A percentile compares a stretch with the other conserved stretches of the same genome.
Evolutionary conservation across 2,329 filamentous ascomycete genomes (phyloP).

Genomic region (Fusarium keratoplasticum): DNA sequence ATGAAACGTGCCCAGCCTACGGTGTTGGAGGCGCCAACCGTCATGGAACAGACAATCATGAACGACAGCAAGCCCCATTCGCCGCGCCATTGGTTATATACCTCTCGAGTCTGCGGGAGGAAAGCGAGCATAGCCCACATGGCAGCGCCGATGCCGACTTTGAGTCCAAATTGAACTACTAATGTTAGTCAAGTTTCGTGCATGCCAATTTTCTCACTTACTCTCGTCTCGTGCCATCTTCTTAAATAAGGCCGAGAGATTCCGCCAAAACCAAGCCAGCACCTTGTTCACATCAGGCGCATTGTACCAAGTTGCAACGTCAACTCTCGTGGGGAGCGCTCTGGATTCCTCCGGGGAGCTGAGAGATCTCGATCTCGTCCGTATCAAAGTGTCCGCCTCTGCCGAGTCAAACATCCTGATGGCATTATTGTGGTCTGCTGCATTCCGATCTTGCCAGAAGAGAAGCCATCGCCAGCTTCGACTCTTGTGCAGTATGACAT

Average conservation of each 20-base stretch:
- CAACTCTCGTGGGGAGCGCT: neutral
- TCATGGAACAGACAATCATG: slow-evolving; percentile 99
- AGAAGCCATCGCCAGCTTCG: slow-evolving; percentile 85
- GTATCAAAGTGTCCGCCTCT: slow-evolving; percentile 34
- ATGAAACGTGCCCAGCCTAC: slow-evolving; percentile 87
- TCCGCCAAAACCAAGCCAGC: slow-evolving; percentile 34
- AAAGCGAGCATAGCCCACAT: slow-evolving; percentile 92
- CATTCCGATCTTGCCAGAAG: slow-evolving; percentile 69
- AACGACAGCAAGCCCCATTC: slow-evolving; percentile 98
- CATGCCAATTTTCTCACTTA: slow-evolving; percentile 50
- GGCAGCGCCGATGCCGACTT: slow-evolving; percentile 90
- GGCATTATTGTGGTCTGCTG: slow-evolving; percentile 20
- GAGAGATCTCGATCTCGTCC: neutral
- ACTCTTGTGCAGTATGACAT: slow-evolving; percentile 70
- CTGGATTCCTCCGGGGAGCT: neutral
- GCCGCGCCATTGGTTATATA: slow-evolving; percentile 89
- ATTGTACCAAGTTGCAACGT: slow-evolving; percentile 15
- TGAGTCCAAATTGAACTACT: slow-evolving; percentile 79
- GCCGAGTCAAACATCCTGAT: slow-evolving; percentile 55
- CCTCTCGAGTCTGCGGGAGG: slow-evolving; percentile 77
- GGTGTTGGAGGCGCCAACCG: slow-evolving; percentile 95
- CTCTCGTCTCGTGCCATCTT: slow-evolving; percentile 60
- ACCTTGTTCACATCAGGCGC: slow-evolving; percentile 34
- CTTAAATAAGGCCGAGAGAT: slow-evolving; percentile 51
- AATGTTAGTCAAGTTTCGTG: slow-evolving; percentile 55